Evolutionary conservation across 2,329 filamentous ascomycete genomes (phyloP), one percentile per base, ranked within the genome.

Genomic region (Alternaria arborescens): DNA sequence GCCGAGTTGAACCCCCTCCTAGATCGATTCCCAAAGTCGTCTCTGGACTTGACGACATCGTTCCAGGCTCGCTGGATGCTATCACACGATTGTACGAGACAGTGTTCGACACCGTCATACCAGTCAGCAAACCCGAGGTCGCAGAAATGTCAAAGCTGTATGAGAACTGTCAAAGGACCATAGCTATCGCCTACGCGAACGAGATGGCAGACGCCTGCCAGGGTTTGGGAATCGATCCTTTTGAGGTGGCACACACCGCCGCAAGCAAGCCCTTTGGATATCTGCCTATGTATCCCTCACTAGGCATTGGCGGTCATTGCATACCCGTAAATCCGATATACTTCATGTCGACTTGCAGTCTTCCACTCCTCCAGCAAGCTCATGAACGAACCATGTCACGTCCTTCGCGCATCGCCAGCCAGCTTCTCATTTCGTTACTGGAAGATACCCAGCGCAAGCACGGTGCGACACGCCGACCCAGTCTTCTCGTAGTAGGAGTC

Each of bases 111-210:
- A 70, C 73, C 0, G 76, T 86, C 6, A 77, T 86, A 7, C 78
- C 81, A 0, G 84, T 86, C 30, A 83, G 82, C 11, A 75, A 72
- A 30, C 84, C 85, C 1, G 85, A 87, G 66, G 84, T 86, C 1
- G 85, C 85, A 1, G 85, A 87, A 71, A 86, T 87, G 83, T 84
- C 81, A 62, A 87, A 87, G 73, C 74, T 87, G 12, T 87, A 86
- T 67, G 85, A 87, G 61, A 87, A 87, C 68, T 87, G 85, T 67
- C 84, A 86, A 68, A 79, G 85, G 2, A 86, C 85, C 82, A 75
- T 87, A 12, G 80, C 80, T 66, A 85, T 86, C 34, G 84, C 85
- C 0, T 87, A 84, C 57, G 83, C 81, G 57, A 86, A 86, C 64
- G 85, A 87, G 62, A 86, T 87, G 82, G 83, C 84, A 1, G 83